Conservation (phyloP, 345 rosid genomes). For the Brassica juncea region DNA sequence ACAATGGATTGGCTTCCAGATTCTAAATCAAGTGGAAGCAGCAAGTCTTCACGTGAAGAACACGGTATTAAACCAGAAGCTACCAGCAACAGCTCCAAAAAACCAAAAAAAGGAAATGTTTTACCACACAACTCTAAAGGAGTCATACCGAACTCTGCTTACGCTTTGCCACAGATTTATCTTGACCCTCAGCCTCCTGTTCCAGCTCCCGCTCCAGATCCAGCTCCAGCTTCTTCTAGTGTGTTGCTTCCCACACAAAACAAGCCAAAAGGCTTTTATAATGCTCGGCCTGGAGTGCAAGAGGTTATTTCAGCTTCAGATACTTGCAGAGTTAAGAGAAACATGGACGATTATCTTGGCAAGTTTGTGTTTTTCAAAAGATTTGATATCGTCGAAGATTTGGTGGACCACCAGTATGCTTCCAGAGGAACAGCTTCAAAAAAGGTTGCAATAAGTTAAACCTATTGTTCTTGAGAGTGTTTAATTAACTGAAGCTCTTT, state of each 20-base stretch:
- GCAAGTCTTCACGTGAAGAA: constrained; percentile 22
- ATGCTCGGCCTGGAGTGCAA: constrained; percentile 10
- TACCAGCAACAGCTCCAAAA: constrained; percentile 17
- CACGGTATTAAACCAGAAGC: constrained; percentile 14
- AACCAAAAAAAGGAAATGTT: constrained; percentile 19
- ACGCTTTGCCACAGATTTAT: constrained; percentile 33
- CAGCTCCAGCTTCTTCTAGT: constrained; percentile 24
- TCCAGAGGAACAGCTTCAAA: constrained; percentile 40
- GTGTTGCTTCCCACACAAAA: constrained; percentile 9
- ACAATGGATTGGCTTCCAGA: constrained; percentile 61
- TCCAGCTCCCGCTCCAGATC: constrained; percentile 14
- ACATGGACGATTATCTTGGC: constrained; percentile 52
- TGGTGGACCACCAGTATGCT: constrained; percentile 66
- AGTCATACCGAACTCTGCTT: constrained; percentile 26
- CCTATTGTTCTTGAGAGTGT: neutral
- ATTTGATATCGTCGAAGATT: constrained; percentile 78
- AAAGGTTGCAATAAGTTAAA: constrained; percentile 48
- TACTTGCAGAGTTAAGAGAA: constrained; percentile 36
- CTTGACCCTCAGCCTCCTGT: constrained; percentile 35
- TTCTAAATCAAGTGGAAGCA: constrained; percentile 38
- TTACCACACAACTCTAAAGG: constrained; percentile 26
- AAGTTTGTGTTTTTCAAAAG: constrained; percentile 60
- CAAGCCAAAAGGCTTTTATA: neutral
- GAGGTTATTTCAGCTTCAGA: constrained; percentile 26
- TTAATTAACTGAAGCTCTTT: neutral